phyloP scores from a whole-genome alignment of 208 protist genomes.

The Naegleria lovaniensis region DNA sequence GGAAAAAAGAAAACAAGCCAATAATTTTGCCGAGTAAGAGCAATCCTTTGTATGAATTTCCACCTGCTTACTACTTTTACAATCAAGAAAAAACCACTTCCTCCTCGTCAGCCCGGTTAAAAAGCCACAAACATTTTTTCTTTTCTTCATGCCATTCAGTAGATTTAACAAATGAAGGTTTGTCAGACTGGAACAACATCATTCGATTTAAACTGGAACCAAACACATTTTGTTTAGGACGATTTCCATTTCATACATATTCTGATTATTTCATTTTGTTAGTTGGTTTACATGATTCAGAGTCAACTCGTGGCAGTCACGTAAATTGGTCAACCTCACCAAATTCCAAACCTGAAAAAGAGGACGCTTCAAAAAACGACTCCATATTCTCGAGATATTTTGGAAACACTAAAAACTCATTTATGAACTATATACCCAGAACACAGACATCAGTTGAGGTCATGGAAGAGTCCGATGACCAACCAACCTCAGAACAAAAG shows the following conservation, averaged over 20 bases:
- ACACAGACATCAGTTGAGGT: neutral
- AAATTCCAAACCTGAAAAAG: neutral
- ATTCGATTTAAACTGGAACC: neutral
- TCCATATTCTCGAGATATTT: neutral
- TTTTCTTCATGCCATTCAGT: neutral
- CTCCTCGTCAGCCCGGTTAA: neutral
- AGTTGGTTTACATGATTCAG: neutral
- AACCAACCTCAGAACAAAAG: neutral
- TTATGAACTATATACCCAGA: neutral
- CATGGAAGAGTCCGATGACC: neutral
- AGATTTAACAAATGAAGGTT: neutral
- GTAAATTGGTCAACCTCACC: neutral
- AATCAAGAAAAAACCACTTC: neutral
- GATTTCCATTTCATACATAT: conserved; percentile 11
- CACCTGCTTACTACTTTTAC: neutral
- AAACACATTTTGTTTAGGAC: conserved; percentile 20
- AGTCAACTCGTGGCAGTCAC: neutral
- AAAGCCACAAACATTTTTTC: neutral
- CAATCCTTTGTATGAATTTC: neutral
- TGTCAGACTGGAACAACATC: neutral
- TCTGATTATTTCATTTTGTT: conserved; percentile 12
- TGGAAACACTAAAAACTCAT: neutral
- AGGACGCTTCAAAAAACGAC: neutral
- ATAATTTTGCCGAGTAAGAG: neutral
- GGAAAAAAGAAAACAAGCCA: neutral